A percentile compares a stretch with the other conserved stretches of the same genome.
phyloP scores from a whole-genome alignment of 768 basidiomycete genomes.

The Lactifluus volemus region DNA sequence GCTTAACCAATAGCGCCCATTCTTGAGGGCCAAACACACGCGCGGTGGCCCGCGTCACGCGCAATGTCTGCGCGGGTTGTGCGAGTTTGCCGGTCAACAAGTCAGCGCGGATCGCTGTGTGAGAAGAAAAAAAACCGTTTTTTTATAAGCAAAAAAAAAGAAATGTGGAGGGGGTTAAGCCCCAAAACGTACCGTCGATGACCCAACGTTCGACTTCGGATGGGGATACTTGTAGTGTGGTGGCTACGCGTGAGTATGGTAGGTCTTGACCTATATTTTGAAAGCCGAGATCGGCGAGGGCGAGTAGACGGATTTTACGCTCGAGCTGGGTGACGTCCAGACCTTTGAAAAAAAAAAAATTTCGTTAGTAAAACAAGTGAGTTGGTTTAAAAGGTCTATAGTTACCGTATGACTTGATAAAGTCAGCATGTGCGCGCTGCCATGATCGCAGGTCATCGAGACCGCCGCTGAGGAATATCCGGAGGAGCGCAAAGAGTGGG shows the following conservation, averaged over 20 bases:
- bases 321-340: conserved; percentile 53
- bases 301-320: conserved; percentile 71
- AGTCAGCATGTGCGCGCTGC: conserved; percentile 40
- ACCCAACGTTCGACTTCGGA: conserved; percentile 78
- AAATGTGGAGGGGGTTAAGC: neutral
- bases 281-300: conserved; percentile 69
- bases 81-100: conserved; percentile 78
- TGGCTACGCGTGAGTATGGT: conserved; percentile 59
- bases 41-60: conserved; percentile 63
- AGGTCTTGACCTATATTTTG: conserved; percentile 67
- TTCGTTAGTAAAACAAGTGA: neutral
- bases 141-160: neutral
- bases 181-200: conserved; percentile 57
- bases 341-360: conserved; percentile 28
- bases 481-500: conserved; percentile 65
- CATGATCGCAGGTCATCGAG: conserved; percentile 55
- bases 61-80: conserved; percentile 65
- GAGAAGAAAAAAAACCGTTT: too few species aligned
- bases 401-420: conserved; percentile 50
- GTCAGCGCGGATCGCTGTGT: conserved; percentile 67
- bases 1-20: conserved; percentile 71
- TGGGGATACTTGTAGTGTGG: conserved; percentile 52
- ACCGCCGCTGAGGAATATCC: conserved; percentile 61
- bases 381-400: neutral
- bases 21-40: conserved; percentile 70